phyloP scores from a whole-genome alignment of 2,329 filamentous ascomycete species.

The Endothia cerciana region DNA sequence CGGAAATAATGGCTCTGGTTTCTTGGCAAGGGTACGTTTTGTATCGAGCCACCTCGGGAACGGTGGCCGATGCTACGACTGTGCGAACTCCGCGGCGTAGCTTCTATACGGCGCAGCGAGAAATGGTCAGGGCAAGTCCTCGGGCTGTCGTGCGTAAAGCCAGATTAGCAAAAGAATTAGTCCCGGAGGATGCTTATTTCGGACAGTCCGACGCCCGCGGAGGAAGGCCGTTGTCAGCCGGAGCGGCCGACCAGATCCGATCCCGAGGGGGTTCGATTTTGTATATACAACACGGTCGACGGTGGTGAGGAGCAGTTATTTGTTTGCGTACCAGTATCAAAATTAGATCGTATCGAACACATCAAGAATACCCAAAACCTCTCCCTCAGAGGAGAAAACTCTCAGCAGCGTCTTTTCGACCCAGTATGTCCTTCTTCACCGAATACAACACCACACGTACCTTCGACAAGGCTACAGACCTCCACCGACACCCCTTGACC shows the following conservation, averaged over 20 bases:
- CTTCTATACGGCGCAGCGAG: neutral
- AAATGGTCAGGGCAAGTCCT: too few species aligned
- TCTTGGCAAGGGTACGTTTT: too few species aligned
- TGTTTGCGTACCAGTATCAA: neutral
- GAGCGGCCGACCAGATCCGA: constrained; percentile 8
- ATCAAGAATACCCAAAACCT: neutral
- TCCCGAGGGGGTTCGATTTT: neutral
- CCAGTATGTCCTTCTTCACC: constrained; percentile 20
- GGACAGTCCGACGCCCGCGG: neutral
- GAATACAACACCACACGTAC: neutral
- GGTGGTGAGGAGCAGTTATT: neutral
- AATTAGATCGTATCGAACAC: neutral
- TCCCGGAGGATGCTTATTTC: too few species aligned
- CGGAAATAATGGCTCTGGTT: too few species aligned
- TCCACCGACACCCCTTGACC: constrained; percentile 17
- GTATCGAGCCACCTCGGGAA: too few species aligned
- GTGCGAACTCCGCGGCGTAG: neutral
- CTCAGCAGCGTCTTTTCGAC: neutral
- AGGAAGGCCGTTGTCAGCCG: constrained; percentile 11
- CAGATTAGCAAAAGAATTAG: too few species aligned
- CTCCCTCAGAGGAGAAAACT: neutral
- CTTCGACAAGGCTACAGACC: neutral
- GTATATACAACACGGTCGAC: neutral
- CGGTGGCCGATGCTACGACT: too few species aligned
- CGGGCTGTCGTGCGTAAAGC: too few species aligned